These are phyloP conservation scores for Cryptococcus hybrid DNA, from an alignment of 1,284 basidiomycete species.

Conservation along the genomic window DNA sequence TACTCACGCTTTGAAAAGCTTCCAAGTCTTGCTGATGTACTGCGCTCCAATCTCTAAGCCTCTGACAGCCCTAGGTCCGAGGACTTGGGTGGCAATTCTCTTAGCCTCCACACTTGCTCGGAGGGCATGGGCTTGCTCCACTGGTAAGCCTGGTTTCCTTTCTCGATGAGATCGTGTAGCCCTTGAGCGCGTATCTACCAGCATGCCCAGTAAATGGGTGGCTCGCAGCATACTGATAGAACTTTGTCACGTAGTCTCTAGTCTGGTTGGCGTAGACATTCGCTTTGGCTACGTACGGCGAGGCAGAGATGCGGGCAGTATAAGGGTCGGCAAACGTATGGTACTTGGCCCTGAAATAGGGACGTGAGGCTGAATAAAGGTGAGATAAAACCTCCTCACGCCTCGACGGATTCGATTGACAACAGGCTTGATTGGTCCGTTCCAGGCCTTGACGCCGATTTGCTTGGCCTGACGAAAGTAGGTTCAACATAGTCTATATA, in stretches of 20 bases:
- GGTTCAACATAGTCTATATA: slow-evolving; percentile 33
- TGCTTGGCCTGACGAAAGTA: slow-evolving; percentile 8
- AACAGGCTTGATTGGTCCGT: slow-evolving; percentile 39
- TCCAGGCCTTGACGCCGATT: slow-evolving; percentile 18
- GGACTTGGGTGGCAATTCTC: slow-evolving; percentile 24
- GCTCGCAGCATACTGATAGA: slow-evolving; percentile 21
- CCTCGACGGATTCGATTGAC: slow-evolving; percentile 26
- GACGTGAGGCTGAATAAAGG: slow-evolving; percentile 41
- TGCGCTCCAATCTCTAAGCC: slow-evolving; percentile 18
- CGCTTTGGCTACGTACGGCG: slow-evolving; percentile 29
- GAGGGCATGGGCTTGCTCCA: slow-evolving; percentile 32
- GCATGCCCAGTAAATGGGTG: slow-evolving; percentile 38
- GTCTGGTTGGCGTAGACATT: slow-evolving; percentile 19
- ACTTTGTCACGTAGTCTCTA: slow-evolving; percentile 12
- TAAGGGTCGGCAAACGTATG: slow-evolving; percentile 34
- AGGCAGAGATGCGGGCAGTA: slow-evolving; percentile 21
- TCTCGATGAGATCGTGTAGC: slow-evolving; percentile 22
- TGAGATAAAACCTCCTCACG: slow-evolving; percentile 33
- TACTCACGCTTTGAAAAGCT: slow-evolving; percentile 32
- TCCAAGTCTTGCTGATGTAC: slow-evolving; percentile 14
- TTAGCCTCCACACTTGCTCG: slow-evolving; percentile 24
- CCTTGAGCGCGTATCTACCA: slow-evolving; percentile 24
- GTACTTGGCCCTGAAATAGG: slow-evolving; percentile 30
- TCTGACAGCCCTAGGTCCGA: slow-evolving; percentile 26
- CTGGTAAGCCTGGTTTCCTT: slow-evolving; percentile 28